Evolutionary conservation across 1,284 basidiomycete genomes (phyloP), one percentile per base, ranked within the genome.

Genomic region (Marasmius oreades): DNA sequence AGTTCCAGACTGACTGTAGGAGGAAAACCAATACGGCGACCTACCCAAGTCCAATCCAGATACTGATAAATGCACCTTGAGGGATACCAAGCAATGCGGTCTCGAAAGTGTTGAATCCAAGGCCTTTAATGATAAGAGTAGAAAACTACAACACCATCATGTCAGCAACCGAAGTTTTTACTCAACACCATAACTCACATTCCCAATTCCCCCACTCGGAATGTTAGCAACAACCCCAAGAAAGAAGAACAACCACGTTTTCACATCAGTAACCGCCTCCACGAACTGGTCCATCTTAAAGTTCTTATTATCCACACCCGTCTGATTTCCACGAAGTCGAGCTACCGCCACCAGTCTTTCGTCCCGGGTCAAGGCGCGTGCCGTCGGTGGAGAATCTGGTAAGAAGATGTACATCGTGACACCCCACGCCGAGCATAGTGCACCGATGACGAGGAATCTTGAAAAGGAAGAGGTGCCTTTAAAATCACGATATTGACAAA

Each of bases 51-150:
- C 59, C 55, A 45, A 63, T 62, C 60, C 60, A 64, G 43, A 63
- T 57, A 37, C 58, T 56, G 11, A 66, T 57, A 7, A 64, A 33
- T 16, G 53, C 60, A 10, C 64, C 75, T 50, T 68, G 65, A 26
- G 74, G 69, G 47, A 71, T 71, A 48, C 71, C 60, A 5, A 76
- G 66, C 0, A 77, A 66, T 1, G 73, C 68, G 1, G 75, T 76
- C 55, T 75, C 68, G 6, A 70, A 61, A 2, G 64, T 66, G 12
- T 66, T 65, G 63, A 74, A 77, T 8, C 74, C 74, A 53, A 76
- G 66, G 8, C 67, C 66, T 34, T 67, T 67, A 59, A 74, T 71
- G 56, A 76, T 75, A 24, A 74, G 62, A 2, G 65, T 66, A 14
- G 57, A 59, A 45, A 64, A 65, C 57, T 62, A 51, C 42, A 16